Evolutionary conservation across 2,329 filamentous ascomycete species (phyloP).

Genomic region (Didymella glomerata): DNA sequence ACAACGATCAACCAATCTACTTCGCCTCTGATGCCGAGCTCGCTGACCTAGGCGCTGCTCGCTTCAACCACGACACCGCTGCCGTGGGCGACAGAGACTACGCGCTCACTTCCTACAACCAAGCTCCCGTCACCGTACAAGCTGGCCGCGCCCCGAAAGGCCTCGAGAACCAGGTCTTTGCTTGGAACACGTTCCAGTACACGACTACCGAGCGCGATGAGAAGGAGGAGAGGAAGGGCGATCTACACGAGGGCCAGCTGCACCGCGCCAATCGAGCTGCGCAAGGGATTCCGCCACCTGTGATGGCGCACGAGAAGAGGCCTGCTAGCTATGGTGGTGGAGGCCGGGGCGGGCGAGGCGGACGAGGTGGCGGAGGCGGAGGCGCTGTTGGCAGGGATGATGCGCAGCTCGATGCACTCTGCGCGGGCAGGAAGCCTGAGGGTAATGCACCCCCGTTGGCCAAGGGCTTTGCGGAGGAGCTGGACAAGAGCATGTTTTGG

Average conservation of each 20-base stretch:
- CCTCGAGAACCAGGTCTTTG: constrained; percentile 38
- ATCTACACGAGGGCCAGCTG: constrained; percentile 46
- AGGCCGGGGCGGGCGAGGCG: constrained; percentile 4
- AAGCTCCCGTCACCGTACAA: constrained; percentile 28
- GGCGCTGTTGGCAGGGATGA: neutral
- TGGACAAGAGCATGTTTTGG: constrained; percentile 44
- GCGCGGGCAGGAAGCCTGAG: constrained; percentile 35
- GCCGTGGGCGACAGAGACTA: constrained; percentile 40
- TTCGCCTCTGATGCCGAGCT: constrained; percentile 29
- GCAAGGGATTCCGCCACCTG: constrained; percentile 4
- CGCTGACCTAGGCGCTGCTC: constrained; percentile 40
- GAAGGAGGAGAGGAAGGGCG: constrained; percentile 45
- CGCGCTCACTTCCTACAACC: constrained; percentile 29
- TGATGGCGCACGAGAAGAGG: constrained; percentile 1
- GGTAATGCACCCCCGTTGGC: constrained; percentile 33
- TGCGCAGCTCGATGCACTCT: constrained; percentile 22
- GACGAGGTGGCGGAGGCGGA: constrained; percentile 4
- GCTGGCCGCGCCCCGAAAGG: constrained; percentile 38
- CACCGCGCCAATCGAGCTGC: constrained; percentile 46
- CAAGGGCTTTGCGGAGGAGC: constrained; percentile 42
- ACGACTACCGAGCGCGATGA: constrained; percentile 36
- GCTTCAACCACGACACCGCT: constrained; percentile 46
- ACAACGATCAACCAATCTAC: constrained; percentile 17
- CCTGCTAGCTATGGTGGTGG: constrained; percentile 5
- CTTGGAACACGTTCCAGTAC: constrained; percentile 42